Percentiles rank a stretch among this genome's conserved stretches.
These are phyloP conservation scores for Gnomoniopsis sp. DNA, from an alignment of 2,329 filamentous ascomycete species.

Conservation along the genomic window DNA sequence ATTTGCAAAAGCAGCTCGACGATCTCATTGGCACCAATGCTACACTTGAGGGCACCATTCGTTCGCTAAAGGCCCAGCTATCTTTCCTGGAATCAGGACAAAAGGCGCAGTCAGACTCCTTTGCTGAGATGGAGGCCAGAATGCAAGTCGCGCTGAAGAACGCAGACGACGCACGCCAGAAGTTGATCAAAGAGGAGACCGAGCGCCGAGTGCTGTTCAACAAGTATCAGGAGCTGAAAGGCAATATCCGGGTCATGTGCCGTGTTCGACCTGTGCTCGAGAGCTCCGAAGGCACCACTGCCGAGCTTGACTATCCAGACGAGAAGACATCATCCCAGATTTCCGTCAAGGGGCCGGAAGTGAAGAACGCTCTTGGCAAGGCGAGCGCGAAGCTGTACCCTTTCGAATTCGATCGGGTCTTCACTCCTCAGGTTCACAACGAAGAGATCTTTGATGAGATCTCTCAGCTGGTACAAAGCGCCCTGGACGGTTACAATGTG, in stretches of 20 bases:
- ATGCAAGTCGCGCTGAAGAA: constrained; percentile 73
- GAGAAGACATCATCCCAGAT: constrained; percentile 86
- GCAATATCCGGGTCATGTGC: constrained; percentile 98
- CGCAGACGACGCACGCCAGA: constrained; percentile 70
- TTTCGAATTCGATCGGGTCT: constrained; percentile 93
- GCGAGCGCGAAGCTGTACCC: constrained; percentile 74
- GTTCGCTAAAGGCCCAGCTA: constrained; percentile 75
- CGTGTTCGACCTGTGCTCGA: constrained; percentile 76
- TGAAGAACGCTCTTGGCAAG: constrained; percentile 74
- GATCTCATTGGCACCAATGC: constrained; percentile 60
- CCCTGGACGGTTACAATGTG: constrained; percentile 95
- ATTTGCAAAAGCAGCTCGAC: constrained; percentile 48
- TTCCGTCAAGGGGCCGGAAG: constrained; percentile 76
- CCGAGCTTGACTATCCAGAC: constrained; percentile 76
- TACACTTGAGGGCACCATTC: constrained; percentile 70
- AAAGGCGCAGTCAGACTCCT: constrained; percentile 83
- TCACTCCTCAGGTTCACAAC: constrained; percentile 74
- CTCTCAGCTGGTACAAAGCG: constrained; percentile 92
- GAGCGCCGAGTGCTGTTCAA: constrained; percentile 90
- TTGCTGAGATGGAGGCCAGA: constrained; percentile 74
- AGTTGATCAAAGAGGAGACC: constrained; percentile 87
- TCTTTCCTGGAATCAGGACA: constrained; percentile 87
- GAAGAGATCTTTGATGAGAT: constrained; percentile 92
- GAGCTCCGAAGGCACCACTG: constrained; percentile 58
- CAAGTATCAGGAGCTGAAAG: constrained; percentile 95